Conservation (phyloP, 805 yeast genomes). For the Monosporozyma yasuniensis region DNA sequence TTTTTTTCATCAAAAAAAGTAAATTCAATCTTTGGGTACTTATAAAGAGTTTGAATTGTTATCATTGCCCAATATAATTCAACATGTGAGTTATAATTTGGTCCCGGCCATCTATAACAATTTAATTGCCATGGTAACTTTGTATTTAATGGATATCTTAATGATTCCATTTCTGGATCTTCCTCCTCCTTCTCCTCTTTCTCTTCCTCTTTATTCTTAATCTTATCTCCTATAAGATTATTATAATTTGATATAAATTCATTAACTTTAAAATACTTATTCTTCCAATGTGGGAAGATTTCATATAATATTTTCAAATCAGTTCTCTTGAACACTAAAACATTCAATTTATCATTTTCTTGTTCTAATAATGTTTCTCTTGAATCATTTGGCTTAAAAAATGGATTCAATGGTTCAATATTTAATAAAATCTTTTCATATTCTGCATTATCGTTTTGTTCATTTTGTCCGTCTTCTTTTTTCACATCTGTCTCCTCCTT, state of each 20-base stretch:
- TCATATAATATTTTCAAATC: not conserved
- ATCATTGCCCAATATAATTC: constrained; percentile 1
- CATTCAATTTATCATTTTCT: not conserved
- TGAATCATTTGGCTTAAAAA: not conserved
- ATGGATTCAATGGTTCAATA: constrained; percentile 2
- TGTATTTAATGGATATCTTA: not conserved
- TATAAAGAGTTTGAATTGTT: not conserved
- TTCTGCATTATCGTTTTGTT: not conserved
- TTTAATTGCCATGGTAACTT: not conserved
- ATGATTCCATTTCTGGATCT: not conserved
- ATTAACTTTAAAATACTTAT: not conserved
- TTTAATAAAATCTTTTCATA: not conserved
- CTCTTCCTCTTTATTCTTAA: too few relatives aligned
- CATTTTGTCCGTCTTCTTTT: too few relatives aligned
- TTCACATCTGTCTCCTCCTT: not conserved
- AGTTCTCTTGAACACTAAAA: not conserved
- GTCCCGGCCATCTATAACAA: constrained; percentile 2
- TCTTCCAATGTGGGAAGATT: constrained; percentile 3
- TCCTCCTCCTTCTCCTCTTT: too few relatives aligned
- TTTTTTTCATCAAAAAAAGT: not conserved
- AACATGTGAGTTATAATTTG: not conserved
- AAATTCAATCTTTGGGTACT: not conserved
- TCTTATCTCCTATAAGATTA: too few relatives aligned
- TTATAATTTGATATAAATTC: not conserved
- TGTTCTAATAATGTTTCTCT: not conserved